phyloP scores from a whole-genome alignment of 495 filamentous ascomycete genomes.

The Clavariopsis aquatica region DNA sequence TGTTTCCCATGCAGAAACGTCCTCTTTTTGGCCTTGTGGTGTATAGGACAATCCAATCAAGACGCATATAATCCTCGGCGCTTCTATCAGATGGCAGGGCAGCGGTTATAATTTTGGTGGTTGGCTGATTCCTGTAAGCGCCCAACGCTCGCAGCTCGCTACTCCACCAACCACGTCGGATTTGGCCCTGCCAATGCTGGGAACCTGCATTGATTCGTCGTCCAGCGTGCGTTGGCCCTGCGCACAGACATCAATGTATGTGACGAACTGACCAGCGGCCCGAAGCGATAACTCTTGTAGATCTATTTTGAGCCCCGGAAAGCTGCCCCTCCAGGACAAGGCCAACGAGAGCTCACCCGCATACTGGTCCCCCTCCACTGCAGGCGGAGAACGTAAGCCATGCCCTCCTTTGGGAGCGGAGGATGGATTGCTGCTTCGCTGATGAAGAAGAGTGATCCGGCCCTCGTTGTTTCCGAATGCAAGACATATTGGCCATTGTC shows the following conservation, averaged over 20 bases:
- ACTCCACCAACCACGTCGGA: constrained; percentile 28
- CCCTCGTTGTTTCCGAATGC: constrained; percentile 24
- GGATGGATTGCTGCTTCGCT: background rate
- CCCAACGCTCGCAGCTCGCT: constrained; percentile 30
- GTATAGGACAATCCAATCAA: constrained; percentile 31
- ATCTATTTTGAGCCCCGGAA: constrained; percentile 34
- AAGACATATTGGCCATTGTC: constrained; percentile 6
- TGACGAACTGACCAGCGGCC: constrained; percentile 38
- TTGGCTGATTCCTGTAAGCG: constrained; percentile 34
- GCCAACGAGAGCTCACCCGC: constrained; percentile 13
- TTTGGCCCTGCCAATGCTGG: constrained; percentile 14
- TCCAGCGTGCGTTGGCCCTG: constrained; percentile 24
- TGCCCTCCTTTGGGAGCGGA: constrained; percentile 2
- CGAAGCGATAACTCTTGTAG: constrained; percentile 27
- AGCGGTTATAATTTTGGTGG: constrained; percentile 40
- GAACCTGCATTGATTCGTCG: constrained; percentile 24
- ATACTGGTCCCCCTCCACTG: background rate
- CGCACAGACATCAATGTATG: constrained; percentile 35
- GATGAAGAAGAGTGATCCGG: constrained; percentile 17
- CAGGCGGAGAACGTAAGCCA: constrained; percentile 14
- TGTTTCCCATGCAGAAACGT: constrained; percentile 29
- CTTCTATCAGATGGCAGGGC: constrained; percentile 26
- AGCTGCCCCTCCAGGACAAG: background rate
- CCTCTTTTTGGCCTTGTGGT: constrained; percentile 26
- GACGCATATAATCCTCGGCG: constrained; percentile 34